Base-by-base conservation (phyloP, 208 protist species). In the Jaenimonas drosophilae region DNA sequence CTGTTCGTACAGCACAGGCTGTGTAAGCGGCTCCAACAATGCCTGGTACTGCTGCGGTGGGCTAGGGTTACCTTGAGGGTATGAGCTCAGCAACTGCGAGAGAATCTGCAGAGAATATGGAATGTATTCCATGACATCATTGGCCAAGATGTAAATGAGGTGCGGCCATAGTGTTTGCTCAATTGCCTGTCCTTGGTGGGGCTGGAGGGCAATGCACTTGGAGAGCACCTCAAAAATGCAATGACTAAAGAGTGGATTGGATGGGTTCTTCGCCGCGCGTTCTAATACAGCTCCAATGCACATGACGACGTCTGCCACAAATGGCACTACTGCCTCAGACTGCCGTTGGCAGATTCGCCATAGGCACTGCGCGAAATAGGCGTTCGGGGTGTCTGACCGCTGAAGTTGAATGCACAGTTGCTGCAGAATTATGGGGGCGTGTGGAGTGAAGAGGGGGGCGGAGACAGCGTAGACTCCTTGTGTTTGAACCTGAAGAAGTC, bases 31-130 rank as follows among this genome's bases (percentile, higher is more conserved):
- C n/a, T 64, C 58, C 21, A 88, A 44, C 0, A 95, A 48, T 6
- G 27, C 41, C 14, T 67, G 50, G 55, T 88, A 95, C 20, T 75
- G 36, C 40, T 61, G 57, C 2, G 79, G 70, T 0, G 75, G 75
- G 25, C 65, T 60, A 1, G 23, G 30, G 7, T 40, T 57, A 20
- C 45, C 37, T 4, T 34, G 37, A 20, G 62, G 54, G 44, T 75
- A 61, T 17, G 76, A 74, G 64, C 94, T 88, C 39, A 99, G 75
- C 20, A 98, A 60, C 59, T 97, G 89, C 6, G 95, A 58, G 21
- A 98, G 64, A 0, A 99, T 61, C 65, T 99, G 97, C 55, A 98
- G 94, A 17, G 84, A 84, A 59, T 98, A 99, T 14, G 97, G 96
- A n/a, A 89, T 62, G 49, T 97, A 97, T 64, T 99, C 96, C 38